phyloP scores from a whole-genome alignment of 1,284 basidiomycete species.

The Macrocystidia cucumis region DNA sequence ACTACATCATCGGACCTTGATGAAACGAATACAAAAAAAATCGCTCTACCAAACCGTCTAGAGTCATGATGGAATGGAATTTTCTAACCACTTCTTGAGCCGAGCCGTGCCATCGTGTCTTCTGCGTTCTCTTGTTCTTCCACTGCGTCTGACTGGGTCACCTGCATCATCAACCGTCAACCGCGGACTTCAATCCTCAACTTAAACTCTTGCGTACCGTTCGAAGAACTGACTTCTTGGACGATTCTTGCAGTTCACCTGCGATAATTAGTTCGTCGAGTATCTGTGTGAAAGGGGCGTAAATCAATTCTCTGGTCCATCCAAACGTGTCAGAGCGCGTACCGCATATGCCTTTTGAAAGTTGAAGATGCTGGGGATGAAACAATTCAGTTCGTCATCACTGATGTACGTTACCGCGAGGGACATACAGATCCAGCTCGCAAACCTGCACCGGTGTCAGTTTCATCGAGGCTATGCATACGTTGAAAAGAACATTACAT shows the following conservation, averaged over 20 bases:
- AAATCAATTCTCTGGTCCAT: constrained; percentile 4
- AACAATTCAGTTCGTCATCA: constrained; percentile 38
- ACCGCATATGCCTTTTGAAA: constrained; percentile 97
- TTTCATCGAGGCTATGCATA: constrained; percentile 9
- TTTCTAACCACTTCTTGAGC: constrained; percentile 56
- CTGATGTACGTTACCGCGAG: constrained; percentile 74
- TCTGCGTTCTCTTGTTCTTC: constrained; percentile 79
- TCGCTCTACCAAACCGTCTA: no score
- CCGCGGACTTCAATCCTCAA: constrained; percentile 5
- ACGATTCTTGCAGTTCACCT: constrained; percentile 97
- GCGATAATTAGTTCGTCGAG: constrained; percentile 97
- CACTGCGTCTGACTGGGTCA: constrained; percentile 72
- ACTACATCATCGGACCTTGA: constrained; percentile 33
- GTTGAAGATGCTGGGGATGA: constrained; percentile 79
- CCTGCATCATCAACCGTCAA: constrained; percentile 33
- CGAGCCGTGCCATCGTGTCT: constrained; percentile 69
- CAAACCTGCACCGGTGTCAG: constrained; percentile 61
- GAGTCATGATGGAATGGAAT: constrained; percentile 7
- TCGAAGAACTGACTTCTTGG: constrained; percentile 91
- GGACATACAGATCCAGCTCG: constrained; percentile 84
- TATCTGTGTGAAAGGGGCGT: constrained; percentile 42
- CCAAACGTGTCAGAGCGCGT: background rate
- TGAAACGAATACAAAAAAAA: no score
- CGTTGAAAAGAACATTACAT: constrained; percentile 42
- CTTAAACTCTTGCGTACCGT: constrained; percentile 27